phyloP scores from a whole-genome alignment of 257 asterid genomes.

The Marsdenia floribunda region DNA sequence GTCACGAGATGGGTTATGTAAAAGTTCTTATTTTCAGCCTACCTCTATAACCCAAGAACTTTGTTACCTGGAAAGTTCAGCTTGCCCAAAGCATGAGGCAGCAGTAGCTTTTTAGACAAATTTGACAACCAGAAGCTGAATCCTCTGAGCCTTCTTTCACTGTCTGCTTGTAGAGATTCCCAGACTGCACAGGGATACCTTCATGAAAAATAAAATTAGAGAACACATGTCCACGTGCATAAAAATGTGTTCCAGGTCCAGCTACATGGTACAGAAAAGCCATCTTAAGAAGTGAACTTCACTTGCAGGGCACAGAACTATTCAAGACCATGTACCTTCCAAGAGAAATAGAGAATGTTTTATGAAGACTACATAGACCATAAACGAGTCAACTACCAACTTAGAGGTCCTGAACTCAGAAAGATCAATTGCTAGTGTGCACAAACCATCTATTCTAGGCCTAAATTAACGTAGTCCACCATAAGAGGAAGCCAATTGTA shows the following conservation, averaged over 20 bases:
- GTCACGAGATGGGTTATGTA: neutral
- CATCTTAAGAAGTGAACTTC: neutral
- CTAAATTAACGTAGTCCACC: neutral
- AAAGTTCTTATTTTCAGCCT: neutral
- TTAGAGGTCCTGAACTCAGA: neutral
- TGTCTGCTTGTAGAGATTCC: constrained; percentile 13
- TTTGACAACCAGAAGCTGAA: constrained; percentile 16
- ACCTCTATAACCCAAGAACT: neutral
- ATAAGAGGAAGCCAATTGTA: neutral
- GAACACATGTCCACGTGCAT: neutral
- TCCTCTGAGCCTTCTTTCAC: constrained; percentile 10
- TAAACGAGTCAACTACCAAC: neutral
- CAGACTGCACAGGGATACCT: constrained; percentile 28
- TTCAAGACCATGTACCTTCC: neutral
- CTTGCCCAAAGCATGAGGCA: constrained; percentile 7
- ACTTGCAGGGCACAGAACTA: neutral
- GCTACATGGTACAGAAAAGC: neutral
- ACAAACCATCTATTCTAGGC: neutral
- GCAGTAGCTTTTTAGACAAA: constrained; percentile 1
- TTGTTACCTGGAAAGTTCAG: constrained; percentile 19
- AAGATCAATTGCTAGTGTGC: neutral
- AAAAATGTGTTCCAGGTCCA: neutral
- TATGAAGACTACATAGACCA: neutral
- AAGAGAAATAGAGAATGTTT: neutral
- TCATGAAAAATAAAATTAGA: constrained; percentile 5